Evolutionary conservation across 1,139 yeast genomes (phyloP).

Genomic region (Yamadazyma dushanensis): DNA sequence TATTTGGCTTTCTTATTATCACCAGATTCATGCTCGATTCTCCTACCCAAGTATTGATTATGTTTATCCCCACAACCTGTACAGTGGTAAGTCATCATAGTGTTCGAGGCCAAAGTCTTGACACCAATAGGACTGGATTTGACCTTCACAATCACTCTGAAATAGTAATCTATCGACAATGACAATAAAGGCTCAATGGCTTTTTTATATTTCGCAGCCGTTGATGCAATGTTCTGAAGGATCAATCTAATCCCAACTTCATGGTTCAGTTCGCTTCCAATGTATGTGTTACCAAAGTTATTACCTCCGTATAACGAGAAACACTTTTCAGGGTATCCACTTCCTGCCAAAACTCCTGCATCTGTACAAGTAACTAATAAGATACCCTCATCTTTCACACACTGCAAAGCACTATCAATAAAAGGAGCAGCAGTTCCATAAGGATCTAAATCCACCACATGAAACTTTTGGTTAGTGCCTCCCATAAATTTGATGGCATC

Average conservation of each 20-base stretch:
- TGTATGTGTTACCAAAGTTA: conserved; percentile 70
- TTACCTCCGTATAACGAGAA: conserved; percentile 85
- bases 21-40: conserved; percentile 24
- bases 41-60: conserved; percentile 74
- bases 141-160: conserved; percentile 79
- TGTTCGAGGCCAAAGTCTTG: conserved; percentile 68
- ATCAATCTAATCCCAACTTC: conserved; percentile 91
- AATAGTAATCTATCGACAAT: conserved; percentile 88
- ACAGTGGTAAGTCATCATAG: conserved; percentile 82
- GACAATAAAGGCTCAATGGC: conserved; percentile 83
- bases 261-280: conserved; percentile 81
- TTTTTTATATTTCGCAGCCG: conserved; percentile 89
- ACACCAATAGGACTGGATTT: conserved; percentile 77
- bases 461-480: conserved; percentile 53
- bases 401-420: conserved; percentile 84
- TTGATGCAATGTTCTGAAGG: conserved; percentile 67
- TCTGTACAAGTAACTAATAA: conserved; percentile 93
- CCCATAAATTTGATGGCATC: conserved; percentile 89
- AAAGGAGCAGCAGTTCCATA: conserved; percentile 97
- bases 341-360: conserved; percentile 92
- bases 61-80: conserved; percentile 79
- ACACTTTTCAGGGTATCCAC: conserved; percentile 95
- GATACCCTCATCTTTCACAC: conserved; percentile 78
- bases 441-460: conserved; percentile 92
- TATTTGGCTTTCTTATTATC: conserved; percentile 26